Base-by-base conservation (phyloP, 441 rosid species). In the Breynia disticha region DNA sequence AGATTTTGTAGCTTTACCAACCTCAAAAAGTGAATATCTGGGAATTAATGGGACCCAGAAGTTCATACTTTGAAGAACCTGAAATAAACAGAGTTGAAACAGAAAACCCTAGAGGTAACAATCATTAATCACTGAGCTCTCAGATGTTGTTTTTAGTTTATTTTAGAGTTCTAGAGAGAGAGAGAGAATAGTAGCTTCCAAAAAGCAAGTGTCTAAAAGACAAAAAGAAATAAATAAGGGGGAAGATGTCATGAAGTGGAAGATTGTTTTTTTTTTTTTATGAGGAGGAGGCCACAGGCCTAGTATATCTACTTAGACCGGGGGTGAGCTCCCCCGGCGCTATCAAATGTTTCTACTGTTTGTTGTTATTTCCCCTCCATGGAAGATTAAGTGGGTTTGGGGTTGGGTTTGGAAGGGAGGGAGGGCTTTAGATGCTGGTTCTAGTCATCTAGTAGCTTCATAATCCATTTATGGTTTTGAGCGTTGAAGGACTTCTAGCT, bases 1-100 rank as follows among this genome's bases (percentile, higher is more conserved):
- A 66, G 56, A n/a, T 19, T 41, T 44, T 60, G 66, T 55, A 66
- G 76, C n/a, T 62, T 68, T 22, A 76, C 71, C 82, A 50, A 67
- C 70, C 73, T 68, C 70, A 57, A 49, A 50, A 48, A 57, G 32
- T 41, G 73, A 24, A 4, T 60, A 57, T 42, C 59, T 60, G 54
- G 54, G 59, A 65, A 63, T 55, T 56, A 59, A 46, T 63, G 72
- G 73, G 68, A 45, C 64, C 57, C 58, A 51, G 54, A 50, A 68
- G 4, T 63, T 50, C 67, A 52, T 32, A n/a, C n/a, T 66, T 53
- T 32, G 70, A 59, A 49, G 70, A 63, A 50, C 46, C 54, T 48
- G 60, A 67, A 63, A 47, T 47, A 43, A 42, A 53, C 65, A 52
- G 63, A 48, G 64, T 50, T 11, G 19, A 21, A 35, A 45, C 14